These are phyloP conservation scores for Lipomyces mesembrius DNA, from an alignment of 805 yeast genomes.

Conservation along the genomic window DNA sequence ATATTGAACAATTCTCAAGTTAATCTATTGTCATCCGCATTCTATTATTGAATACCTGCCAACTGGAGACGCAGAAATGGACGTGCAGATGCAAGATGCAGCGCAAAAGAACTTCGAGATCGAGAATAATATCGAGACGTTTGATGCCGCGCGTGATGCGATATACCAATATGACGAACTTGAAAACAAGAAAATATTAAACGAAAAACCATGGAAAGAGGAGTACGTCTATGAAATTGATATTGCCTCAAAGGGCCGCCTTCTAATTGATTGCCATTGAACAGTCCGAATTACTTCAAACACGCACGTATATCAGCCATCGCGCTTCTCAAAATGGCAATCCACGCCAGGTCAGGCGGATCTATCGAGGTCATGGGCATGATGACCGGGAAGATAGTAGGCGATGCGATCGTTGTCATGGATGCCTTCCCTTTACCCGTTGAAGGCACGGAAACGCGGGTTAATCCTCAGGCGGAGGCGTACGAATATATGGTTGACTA, in stretches of 20 bases:
- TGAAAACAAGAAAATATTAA: conserved; percentile 41
- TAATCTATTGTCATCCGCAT: not conserved
- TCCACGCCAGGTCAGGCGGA: conserved; percentile 84
- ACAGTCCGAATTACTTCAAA: conserved; percentile 63
- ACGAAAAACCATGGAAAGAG: conserved; percentile 40
- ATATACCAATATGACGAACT: conserved; percentile 42
- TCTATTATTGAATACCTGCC: not conserved
- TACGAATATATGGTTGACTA: conserved; percentile 94
- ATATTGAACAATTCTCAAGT: not conserved
- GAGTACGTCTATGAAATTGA: conserved; percentile 33
- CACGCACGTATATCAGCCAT: conserved; percentile 67
- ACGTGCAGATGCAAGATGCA: conserved; percentile 31
- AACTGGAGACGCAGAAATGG: conserved; percentile 14
- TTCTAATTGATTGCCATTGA: not conserved
- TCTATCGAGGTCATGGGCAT: conserved; percentile 94
- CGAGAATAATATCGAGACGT: conserved; percentile 41
- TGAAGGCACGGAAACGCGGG: conserved; percentile 94
- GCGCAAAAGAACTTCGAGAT: conserved; percentile 40
- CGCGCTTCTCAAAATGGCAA: conserved; percentile 74
- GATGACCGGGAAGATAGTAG: conserved; percentile 75
- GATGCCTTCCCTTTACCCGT: conserved; percentile 90
- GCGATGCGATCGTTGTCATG: conserved; percentile 63
- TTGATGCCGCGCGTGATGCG: conserved; percentile 37
- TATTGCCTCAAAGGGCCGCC: conserved; percentile 31
- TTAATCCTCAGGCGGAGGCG: conserved; percentile 91